These are phyloP conservation scores for Pythium sukuiense DNA, from an alignment of 352 stramenopile species.

Conservation along the genomic window DNA sequence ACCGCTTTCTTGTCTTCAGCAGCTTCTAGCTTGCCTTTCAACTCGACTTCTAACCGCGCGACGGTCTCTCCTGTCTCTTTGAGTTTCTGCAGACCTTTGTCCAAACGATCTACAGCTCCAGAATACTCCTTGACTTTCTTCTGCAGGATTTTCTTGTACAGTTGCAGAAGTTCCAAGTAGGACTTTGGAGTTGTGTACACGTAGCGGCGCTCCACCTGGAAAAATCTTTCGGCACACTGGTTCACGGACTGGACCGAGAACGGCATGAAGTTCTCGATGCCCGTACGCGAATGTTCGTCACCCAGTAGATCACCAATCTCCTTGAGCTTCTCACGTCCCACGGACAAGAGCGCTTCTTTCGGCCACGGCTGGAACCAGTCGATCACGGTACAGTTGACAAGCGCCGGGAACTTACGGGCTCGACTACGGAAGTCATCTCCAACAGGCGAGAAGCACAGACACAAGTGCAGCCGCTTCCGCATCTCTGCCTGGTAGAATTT, in stretches of 20 bases:
- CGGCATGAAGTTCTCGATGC: conserved; percentile 96
- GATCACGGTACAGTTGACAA: conserved; percentile 96
- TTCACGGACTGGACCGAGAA: conserved; percentile 95
- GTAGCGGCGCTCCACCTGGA: conserved; percentile 86
- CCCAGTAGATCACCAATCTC: conserved; percentile 86
- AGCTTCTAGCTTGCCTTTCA: conserved; percentile 95
- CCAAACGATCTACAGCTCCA: conserved; percentile 87
- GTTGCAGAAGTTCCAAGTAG: conserved; percentile 93
- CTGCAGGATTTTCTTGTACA: conserved; percentile 93
- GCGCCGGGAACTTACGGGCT: conserved; percentile 93
- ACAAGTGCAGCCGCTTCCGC: conserved; percentile 94
- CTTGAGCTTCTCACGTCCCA: conserved; percentile 88
- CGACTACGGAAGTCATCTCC: conserved; percentile 95
- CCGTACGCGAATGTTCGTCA: conserved; percentile 66
- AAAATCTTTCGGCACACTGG: conserved; percentile 89
- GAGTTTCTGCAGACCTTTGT: conserved; percentile 93
- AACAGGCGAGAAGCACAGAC: conserved; percentile 94
- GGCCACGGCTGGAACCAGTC: conserved; percentile 95
- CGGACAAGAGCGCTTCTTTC: conserved; percentile 90
- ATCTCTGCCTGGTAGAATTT: conserved; percentile 95
- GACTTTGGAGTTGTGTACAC: conserved; percentile 96
- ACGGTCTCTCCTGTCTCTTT: conserved; percentile 93
- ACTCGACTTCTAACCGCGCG: conserved; percentile 90
- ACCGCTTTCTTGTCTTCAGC: conserved; percentile 96
- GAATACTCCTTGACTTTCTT: conserved; percentile 92